These are phyloP conservation scores for Penicillium angulare DNA, from an alignment of 495 filamentous ascomycete genomes.

Conservation along the genomic window DNA sequence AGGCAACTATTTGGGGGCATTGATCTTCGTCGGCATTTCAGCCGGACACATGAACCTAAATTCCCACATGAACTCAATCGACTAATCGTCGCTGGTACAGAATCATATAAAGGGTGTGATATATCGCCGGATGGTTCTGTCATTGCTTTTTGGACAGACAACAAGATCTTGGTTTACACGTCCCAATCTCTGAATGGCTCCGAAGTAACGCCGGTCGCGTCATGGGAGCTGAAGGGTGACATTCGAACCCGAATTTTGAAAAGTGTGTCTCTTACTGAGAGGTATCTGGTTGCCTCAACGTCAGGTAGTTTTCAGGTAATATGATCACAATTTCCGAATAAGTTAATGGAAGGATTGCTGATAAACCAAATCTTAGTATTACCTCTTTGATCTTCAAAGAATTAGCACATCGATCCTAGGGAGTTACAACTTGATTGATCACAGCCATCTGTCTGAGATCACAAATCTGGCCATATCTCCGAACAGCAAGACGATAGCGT, in stretches of 20 bases:
- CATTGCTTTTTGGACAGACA: conserved; percentile 33
- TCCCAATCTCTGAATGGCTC: conserved; percentile 14
- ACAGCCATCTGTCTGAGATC: conserved; percentile 10
- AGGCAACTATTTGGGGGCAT: background rate
- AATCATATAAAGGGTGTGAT: conserved; percentile 23
- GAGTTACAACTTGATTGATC: background rate
- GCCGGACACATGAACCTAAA: background rate
- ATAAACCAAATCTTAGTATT: background rate
- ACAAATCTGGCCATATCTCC: conserved; percentile 29
- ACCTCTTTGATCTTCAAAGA: conserved; percentile 4
- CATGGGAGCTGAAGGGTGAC: background rate
- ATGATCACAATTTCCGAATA: background rate
- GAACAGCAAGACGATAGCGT: conserved; percentile 24
- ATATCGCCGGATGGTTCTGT: conserved; percentile 23
- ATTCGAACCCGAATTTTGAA: background rate
- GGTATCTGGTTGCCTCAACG: conserved; percentile 2
- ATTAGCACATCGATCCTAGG: background rate
- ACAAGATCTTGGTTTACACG: conserved; percentile 27
- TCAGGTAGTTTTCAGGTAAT: conserved; percentile 8
- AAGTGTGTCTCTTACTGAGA: conserved; percentile 3
- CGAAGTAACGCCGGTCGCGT: background rate
- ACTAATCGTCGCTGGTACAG: conserved; percentile 4
- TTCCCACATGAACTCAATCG: background rate
- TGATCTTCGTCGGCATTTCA: background rate
- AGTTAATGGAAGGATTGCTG: background rate